Evolutionary conservation across 306 rosid species (phyloP).

Genomic region (Prunus dulcis): DNA sequence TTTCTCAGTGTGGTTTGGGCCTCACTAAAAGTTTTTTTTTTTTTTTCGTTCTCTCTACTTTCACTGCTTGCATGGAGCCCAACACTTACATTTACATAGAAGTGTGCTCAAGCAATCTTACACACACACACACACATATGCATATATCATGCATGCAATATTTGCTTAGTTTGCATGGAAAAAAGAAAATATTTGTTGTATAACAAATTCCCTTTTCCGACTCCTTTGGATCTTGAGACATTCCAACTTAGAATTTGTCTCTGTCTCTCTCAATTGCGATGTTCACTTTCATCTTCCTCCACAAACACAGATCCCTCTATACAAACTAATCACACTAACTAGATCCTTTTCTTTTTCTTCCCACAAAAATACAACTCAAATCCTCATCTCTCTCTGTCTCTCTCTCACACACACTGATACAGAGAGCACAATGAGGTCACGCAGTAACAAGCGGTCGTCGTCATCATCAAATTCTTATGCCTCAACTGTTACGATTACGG

Average conservation of each 20-base stretch:
- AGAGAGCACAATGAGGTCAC: constrained; percentile 46
- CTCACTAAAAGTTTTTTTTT: too few species aligned
- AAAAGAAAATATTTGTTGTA: background rate
- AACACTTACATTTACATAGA: too few species aligned
- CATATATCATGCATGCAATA: too few species aligned
- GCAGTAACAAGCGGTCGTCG: constrained; percentile 45
- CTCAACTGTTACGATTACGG: constrained; percentile 49
- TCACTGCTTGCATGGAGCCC: too few species aligned
- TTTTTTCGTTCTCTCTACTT: too few species aligned
- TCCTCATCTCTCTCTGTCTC: constrained; percentile 1
- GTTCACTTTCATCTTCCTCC: constrained; percentile 23
- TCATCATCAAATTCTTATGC: constrained; percentile 51
- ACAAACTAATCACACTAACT: background rate
- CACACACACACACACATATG: too few species aligned
- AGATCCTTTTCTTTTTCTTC: background rate
- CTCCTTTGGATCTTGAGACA: constrained; percentile 65
- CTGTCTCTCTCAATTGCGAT: constrained; percentile 3
- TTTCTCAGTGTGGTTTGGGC: too few species aligned
- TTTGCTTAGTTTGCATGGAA: background rate
- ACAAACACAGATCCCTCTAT: constrained; percentile 7
- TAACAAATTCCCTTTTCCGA: constrained; percentile 54
- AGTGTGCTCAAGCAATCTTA: too few species aligned
- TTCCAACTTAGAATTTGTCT: constrained; percentile 32
- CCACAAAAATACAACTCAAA: background rate
- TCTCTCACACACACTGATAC: background rate